These are phyloP conservation scores for Fraxinus pennsylvanica DNA, from an alignment of 257 asterid species.

Conservation along the genomic window DNA sequence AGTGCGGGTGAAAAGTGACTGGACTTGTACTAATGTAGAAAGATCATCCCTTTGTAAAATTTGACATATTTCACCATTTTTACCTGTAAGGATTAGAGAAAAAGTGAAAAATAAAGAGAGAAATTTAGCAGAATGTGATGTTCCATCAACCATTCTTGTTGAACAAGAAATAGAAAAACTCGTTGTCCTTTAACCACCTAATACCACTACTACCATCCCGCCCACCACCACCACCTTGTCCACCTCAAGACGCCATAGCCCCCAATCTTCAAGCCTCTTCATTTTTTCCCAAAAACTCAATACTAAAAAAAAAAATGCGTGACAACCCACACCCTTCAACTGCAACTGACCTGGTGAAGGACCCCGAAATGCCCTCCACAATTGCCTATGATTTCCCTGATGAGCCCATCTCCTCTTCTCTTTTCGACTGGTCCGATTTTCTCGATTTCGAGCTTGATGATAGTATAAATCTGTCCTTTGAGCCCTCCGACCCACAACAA, in stretches of 20 bases:
- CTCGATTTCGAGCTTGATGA: conserved; percentile 40
- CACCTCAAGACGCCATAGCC: not conserved
- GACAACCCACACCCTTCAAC: conserved; percentile 1
- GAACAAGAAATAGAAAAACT: not conserved
- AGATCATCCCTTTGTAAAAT: not conserved
- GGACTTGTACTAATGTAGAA: not conserved
- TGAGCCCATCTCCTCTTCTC: conserved; percentile 24
- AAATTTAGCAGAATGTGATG: not conserved
- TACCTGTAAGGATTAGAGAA: not conserved
- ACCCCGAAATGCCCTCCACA: conserved; percentile 10
- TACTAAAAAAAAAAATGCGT: conserved; percentile 14
- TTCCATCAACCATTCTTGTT: not conserved
- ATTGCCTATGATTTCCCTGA: not conserved
- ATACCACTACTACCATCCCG: not conserved
- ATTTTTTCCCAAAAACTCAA: not conserved
- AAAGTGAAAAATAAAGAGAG: not conserved
- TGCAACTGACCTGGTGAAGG: conserved; percentile 6
- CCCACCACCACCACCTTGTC: not conserved
- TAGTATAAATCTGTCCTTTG: not conserved
- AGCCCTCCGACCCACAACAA: not conserved
- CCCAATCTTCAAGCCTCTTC: not conserved
- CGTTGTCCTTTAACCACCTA: not conserved
- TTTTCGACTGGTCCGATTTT: conserved; percentile 44
- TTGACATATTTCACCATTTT: not conserved
- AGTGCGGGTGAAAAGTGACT: too few species aligned